Percentiles rank a stretch among this genome's conserved stretches.
These are phyloP conservation scores for Musa beccarii DNA, from an alignment of 176 grass and related monocot species.

Conservation along the genomic window DNA sequence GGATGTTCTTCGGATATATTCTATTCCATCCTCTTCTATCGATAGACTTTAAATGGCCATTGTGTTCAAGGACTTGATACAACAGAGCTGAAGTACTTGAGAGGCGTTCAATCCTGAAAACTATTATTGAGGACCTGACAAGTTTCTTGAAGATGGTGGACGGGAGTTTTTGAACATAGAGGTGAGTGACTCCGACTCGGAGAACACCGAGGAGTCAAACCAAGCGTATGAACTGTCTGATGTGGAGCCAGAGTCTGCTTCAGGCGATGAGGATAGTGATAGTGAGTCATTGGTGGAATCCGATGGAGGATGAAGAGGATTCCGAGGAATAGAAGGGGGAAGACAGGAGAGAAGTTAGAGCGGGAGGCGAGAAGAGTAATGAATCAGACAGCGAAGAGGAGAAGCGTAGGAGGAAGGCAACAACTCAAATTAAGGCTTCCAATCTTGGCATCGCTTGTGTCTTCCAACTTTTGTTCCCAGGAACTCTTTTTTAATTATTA, in stretches of 20 bases:
- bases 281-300: slow-evolving; percentile 52
- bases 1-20: slow-evolving; percentile 77
- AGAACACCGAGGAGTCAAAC: slow-evolving; percentile 71
- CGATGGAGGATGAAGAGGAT: slow-evolving; percentile 44
- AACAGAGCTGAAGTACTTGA: slow-evolving; percentile 90
- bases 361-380: slow-evolving; percentile 67
- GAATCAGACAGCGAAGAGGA: slow-evolving; percentile 85
- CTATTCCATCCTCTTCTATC: slow-evolving; percentile 60
- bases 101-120: slow-evolving; percentile 90
- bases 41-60: slow-evolving; percentile 31
- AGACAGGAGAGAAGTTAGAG: slow-evolving; percentile 87
- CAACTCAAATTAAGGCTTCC: not conserved
- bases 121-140: slow-evolving; percentile 67
- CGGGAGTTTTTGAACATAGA: slow-evolving; percentile 95
- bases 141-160: slow-evolving; percentile 76
- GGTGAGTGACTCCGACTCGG: slow-evolving; percentile 73
- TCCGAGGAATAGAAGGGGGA: slow-evolving; percentile 93
- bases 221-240: slow-evolving; percentile 74
- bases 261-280: slow-evolving; percentile 50
- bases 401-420: slow-evolving; percentile 53
- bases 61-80: slow-evolving; percentile 63
- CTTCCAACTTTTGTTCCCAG: too few species aligned
- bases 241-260: slow-evolving; percentile 57
- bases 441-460: too few species aligned
- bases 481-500: too few species aligned